Conservation (phyloP, 2,329 filamentous ascomycete genomes). For the Fusarium devonianum region DNA sequence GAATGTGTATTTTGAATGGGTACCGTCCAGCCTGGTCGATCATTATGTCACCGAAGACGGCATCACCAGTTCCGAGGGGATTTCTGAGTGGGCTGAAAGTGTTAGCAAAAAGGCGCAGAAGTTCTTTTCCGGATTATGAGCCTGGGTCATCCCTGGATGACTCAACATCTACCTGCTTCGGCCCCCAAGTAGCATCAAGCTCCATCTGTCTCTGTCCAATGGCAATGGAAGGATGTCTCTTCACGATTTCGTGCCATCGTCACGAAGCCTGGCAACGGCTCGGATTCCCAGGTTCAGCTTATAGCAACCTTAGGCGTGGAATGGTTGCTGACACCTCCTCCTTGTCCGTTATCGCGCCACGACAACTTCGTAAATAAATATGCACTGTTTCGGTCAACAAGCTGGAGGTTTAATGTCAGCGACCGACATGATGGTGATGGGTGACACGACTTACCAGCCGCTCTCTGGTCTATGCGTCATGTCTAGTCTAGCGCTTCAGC, state of each 20-base stretch:
- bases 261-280: slow-evolving; percentile 13
- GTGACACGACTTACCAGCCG: not conserved
- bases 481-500: not conserved
- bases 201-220: slow-evolving; percentile 15
- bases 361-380: not conserved
- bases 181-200: slow-evolving; percentile 14
- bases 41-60: slow-evolving; percentile 64
- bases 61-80: slow-evolving; percentile 49
- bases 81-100: slow-evolving; percentile 49
- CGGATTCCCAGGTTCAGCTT: slow-evolving; percentile 5
- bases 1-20: slow-evolving; percentile 69
- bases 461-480: slow-evolving; percentile 1
- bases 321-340: slow-evolving; percentile 24
- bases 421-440: not conserved
- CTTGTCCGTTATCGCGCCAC: not conserved
- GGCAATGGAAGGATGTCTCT: not conserved
- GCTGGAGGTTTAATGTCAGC: not conserved
- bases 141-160: slow-evolving; percentile 6
- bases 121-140: slow-evolving; percentile 52
- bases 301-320: slow-evolving; percentile 17
- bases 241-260: slow-evolving; percentile 7
- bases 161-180: slow-evolving; percentile 12
- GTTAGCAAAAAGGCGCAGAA: slow-evolving; percentile 48
- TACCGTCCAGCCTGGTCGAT: slow-evolving; percentile 58
- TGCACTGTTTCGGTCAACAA: not conserved